Evolutionary conservation across 768 basidiomycete species (phyloP).

Genomic region (Leccinum pellstonianum): DNA sequence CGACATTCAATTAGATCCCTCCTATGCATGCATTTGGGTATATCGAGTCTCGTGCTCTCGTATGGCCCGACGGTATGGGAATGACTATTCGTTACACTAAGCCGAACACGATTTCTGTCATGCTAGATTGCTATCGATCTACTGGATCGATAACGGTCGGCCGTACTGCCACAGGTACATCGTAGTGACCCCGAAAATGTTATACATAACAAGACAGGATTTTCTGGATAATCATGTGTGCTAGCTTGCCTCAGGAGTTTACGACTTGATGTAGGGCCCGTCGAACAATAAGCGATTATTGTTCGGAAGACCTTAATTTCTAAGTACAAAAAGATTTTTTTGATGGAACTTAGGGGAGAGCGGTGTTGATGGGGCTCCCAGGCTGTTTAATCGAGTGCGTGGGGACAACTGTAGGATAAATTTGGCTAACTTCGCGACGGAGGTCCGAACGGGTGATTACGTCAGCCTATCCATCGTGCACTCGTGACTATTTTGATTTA

Average conservation of each 20-base stretch:
- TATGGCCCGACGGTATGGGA: not conserved
- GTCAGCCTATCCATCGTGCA: slow-evolving; percentile 18
- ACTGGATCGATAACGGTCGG: slow-evolving; percentile 1
- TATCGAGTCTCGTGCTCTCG: slow-evolving; percentile 1
- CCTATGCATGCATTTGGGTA: slow-evolving; percentile 1
- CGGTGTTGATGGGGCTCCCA: not conserved
- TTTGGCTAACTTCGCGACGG: not conserved
- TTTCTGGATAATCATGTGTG: not conserved
- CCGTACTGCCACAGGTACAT: not conserved
- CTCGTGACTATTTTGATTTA: slow-evolving; percentile 8
- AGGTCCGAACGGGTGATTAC: slow-evolving; percentile 14
- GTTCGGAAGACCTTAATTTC: slow-evolving; percentile 4
- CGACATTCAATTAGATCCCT: slow-evolving; percentile 1
- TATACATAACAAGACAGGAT: not conserved
- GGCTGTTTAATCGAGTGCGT: not conserved
- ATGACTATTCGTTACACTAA: not conserved
- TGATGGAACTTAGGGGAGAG: not conserved
- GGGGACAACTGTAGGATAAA: not conserved
- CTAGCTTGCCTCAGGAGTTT: not conserved
- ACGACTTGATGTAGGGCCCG: not conserved
- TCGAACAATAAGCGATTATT: not conserved
- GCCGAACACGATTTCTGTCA: not conserved
- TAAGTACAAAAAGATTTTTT: slow-evolving; percentile 6
- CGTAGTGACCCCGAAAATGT: not conserved
- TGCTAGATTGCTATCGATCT: not conserved